phyloP scores from a whole-genome alignment of 2,329 filamentous ascomycete species.

The Exserohilum rostratum region DNA sequence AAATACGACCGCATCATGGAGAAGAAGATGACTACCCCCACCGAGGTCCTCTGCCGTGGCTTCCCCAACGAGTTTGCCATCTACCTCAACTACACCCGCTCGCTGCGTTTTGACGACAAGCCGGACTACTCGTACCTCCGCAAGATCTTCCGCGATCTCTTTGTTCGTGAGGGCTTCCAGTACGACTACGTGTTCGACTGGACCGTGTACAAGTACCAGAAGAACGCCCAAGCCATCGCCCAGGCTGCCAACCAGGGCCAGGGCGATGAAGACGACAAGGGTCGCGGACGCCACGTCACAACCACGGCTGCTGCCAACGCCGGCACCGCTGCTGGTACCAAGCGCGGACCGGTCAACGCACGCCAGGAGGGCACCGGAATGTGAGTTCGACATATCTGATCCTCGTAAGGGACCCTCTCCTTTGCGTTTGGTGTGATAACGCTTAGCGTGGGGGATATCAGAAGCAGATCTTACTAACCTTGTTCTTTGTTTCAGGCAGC shows the following conservation, averaged over 20 bases:
- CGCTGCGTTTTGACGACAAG: slow-evolving; percentile 99
- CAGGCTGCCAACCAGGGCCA: slow-evolving; percentile 72
- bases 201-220: slow-evolving; percentile 99
- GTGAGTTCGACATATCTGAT: slow-evolving; percentile 83
- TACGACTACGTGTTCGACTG: slow-evolving; percentile 99
- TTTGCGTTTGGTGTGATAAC: slow-evolving; percentile 82
- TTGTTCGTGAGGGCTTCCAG: slow-evolving; percentile 98
- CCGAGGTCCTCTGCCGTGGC: slow-evolving; percentile 96
- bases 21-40: slow-evolving; percentile 99
- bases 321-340: slow-evolving; percentile 66
- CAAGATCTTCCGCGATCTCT: slow-evolving; percentile 99
- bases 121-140: slow-evolving; percentile 99
- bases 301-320: slow-evolving; percentile 70
- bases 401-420: slow-evolving; percentile 88
- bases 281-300: slow-evolving; percentile 61
- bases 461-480: slow-evolving; percentile 57
- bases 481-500: slow-evolving; percentile 54
- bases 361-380: slow-evolving; percentile 92
- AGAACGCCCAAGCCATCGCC: slow-evolving; percentile 94
- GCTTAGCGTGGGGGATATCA: slow-evolving; percentile 71
- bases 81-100: slow-evolving; percentile 98
- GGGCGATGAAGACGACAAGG: slow-evolving; percentile 78
- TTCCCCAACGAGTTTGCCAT: slow-evolving; percentile 99
- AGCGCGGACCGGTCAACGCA: slow-evolving; percentile 74
- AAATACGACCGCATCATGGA: slow-evolving; percentile 99